Base-by-base conservation (phyloP, 768 basidiomycete genomes). In the Boletus tylopilopsis region DNA sequence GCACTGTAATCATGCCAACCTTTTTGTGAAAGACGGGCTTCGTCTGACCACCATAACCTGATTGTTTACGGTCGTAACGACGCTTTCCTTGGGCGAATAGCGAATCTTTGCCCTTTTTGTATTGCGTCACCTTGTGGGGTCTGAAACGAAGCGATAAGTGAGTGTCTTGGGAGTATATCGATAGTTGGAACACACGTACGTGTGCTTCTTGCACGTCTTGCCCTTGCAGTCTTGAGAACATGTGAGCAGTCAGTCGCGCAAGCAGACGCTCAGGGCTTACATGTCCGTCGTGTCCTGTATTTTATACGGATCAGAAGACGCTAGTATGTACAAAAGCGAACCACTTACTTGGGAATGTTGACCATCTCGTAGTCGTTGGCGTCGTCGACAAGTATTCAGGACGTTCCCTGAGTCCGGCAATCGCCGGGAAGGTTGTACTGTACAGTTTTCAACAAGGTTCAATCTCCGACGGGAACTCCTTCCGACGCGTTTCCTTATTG, bases 21-120 rank as follows among this genome's bases (percentile, higher is more conserved):
- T 96, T 98, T 82, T 99, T 99, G 90, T 99, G 96, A 88, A 99
- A 99, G 75, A 99, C 94, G 54, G 95, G 95, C 79, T 99, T 99
- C 52, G 95, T 99, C 81, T 99, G 95, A 76, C 95, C 95, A 88
- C 95, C 95, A 77, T 97, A 98, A 75, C 95, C 90, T 58, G 87
- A 87, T 73, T 90, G 94, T 83, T 96, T 95, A 67, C 95, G 87
- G 79, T 98, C 96, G 77, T 99, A 98, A 78, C 96, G 93, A 66
- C 96, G 90, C 85, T 99, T 98, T 77, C 96, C 96, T 77, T 99
- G 95, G 45, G 91, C 96, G 70, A 90, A 90, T 56, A 94, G 76
- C 52, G 96, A 98, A 70, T 92, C 95, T 77, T 99, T 98, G 70
- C 96, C 96, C 82, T 92, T 96, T 87, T 99, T 99, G 84, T 98